Base-by-base conservation (phyloP, 2,329 filamentous ascomycete genomes). In the Zymoseptoria passerinii region DNA sequence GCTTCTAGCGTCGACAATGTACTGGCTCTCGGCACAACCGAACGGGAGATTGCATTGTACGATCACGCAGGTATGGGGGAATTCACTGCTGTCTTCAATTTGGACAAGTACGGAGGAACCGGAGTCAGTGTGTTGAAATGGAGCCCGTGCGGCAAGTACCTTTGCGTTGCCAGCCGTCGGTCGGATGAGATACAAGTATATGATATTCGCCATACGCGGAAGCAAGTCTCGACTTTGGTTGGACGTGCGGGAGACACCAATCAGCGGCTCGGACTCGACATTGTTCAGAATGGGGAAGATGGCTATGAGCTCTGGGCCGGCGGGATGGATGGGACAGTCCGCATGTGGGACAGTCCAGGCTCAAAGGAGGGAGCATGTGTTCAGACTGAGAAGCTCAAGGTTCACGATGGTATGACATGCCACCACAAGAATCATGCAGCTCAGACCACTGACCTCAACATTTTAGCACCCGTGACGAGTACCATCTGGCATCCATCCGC, bases 241-340 rank as follows among this genome's bases (percentile, higher is more conserved):
- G 76, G 76, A 0, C 59, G 78, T 4, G 67, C 70, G 3, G 77
- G 76, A 6, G 40, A 70, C 7, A 83, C 81, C 1, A 80, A 80
- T 53, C 82, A 85, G 70, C 76, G 78, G n/a, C 68, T 86, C 58
- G 78, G 78, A 2, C 75, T 84, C 28, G 81, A 85, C 68, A 65
- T 85, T 4, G 73, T 75, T 60, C 67, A 61, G 49, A 70, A 61
- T 52, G n/a, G 13, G 10, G 66, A 67, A 27, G 72, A 69, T 9
- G 72, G 74, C 8, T 75, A 79, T 64, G 81, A 85, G 65, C 70
- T 86, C 19, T 85, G 82, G 82, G 77, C 74, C 51, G 84, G 84
- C 8, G 83, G 82, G 0, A 76, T 70, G 0, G 83, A 86, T 72
- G 83, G 84, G 0, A 65, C 64, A 4, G 66, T 73, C 20, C 64